Conservation (phyloP, 1,284 basidiomycete genomes). For the Phaffia rhodozyma region DNA sequence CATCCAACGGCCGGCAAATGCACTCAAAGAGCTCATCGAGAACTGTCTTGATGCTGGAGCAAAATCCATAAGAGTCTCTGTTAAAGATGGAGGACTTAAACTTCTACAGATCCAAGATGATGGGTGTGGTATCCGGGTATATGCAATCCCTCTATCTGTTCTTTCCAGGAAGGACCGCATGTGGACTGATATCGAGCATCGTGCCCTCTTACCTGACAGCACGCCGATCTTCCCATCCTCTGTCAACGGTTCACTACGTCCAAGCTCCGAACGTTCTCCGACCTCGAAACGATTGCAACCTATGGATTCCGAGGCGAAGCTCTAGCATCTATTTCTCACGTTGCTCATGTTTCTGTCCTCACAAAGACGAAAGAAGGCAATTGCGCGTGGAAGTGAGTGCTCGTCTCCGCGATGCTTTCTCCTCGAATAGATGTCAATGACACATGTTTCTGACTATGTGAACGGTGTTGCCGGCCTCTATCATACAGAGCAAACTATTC, state of each 20-base stretch:
- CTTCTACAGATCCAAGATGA: constrained; percentile 94
- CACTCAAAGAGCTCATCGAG: constrained; percentile 91
- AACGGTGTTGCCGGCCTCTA: neutral
- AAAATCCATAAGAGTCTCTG: constrained; percentile 70
- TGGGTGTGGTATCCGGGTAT: constrained; percentile 79
- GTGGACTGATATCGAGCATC: neutral
- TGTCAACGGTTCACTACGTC: constrained; percentile 95
- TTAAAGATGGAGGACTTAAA: constrained; percentile 94
- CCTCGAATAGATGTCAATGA: neutral
- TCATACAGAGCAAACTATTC: constrained; percentile 58
- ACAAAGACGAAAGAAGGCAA: constrained; percentile 72
- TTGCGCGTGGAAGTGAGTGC: constrained; percentile 78
- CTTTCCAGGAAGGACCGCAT: neutral
- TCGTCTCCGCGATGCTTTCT: neutral
- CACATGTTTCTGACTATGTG: neutral
- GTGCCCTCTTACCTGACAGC: constrained; percentile 28
- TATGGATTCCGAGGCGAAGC: constrained; percentile 98
- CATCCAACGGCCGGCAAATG: constrained; percentile 90
- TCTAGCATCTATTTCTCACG: constrained; percentile 89
- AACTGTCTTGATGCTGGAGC: constrained; percentile 88
- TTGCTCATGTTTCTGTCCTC: constrained; percentile 73
- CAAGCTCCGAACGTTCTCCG: constrained; percentile 76
- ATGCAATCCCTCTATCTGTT: constrained; percentile 21
- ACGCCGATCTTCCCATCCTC: constrained; percentile 70
- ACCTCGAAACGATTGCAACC: constrained; percentile 71